Base-by-base conservation (phyloP, 352 stramenopile genomes). In the Elongisporangium prolatum region DNA sequence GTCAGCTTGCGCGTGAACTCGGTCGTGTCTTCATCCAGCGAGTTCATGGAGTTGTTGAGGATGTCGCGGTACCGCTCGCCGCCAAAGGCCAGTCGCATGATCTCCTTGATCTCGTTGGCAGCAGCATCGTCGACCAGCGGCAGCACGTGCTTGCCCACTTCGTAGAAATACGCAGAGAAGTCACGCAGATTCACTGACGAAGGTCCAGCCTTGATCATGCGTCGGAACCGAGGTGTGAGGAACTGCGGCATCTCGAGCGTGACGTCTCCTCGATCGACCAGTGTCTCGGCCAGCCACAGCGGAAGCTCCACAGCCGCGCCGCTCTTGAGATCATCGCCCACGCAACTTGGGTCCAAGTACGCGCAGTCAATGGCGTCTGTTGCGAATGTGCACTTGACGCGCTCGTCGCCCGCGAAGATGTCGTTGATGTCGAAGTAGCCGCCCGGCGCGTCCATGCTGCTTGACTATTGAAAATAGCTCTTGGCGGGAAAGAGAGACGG, bases 1-100 rank as follows among this genome's bases (percentile, higher is more conserved):
- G 77, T 89, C 16, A 91, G 77, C 40, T 84, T 83, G 37, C 77
- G 67, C 44, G 82, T 93, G 56, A 93, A 89, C 72, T 91, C 84
- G 54, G 84, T 91, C 56, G 80, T 91, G 73, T 94, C 85, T 65
- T 92, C 83, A 53, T 91, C 70, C 67, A 91, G 61, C 48, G 83
- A 76, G 67, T 84, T 91, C 85, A 93, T 91, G 22, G 80, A 77
- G 59, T 93, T 89, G 71, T 94, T 91, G 56, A 94, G 69, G 20
- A 94, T 72, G 25, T 75, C 69, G 37, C 80, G 75, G 67, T 89
- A 94, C 16, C 85, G 77, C 60, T 94, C 83, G 21, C 85, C 83
- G 49, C 80, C 75, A 52, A 88, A 91, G 18, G 79, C 80, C 34
- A 92, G 67, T 0, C 81, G 78, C 70, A 94, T 54, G 65, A 94